Evolutionary conservation across 2,329 filamentous ascomycete genomes (phyloP).

Genomic region (Dendrostoma leiphaemia): DNA sequence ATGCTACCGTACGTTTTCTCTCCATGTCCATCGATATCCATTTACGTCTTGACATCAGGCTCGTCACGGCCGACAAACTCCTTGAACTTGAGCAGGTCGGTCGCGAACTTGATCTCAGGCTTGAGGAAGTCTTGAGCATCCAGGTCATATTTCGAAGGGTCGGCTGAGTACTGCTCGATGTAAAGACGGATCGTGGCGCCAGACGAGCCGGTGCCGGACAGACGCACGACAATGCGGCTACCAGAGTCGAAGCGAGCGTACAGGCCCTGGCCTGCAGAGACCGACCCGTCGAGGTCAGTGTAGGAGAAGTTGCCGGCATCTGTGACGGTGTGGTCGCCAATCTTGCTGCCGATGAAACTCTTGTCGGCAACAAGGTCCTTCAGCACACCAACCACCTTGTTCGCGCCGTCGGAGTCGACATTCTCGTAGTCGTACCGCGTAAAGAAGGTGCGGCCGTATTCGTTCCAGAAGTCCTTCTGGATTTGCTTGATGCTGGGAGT

Average conservation of each 20-base stretch:
- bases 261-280: conserved; percentile 93
- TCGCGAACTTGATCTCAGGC: conserved; percentile 83
- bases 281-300: conserved; percentile 96
- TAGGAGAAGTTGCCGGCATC: conserved; percentile 97
- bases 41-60: conserved; percentile 92
- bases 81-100: conserved; percentile 85
- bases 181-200: conserved; percentile 96
- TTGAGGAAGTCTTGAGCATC: conserved; percentile 94
- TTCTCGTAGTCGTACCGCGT: conserved; percentile 98
- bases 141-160: conserved; percentile 72
- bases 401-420: conserved; percentile 85
- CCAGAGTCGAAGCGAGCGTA: conserved; percentile 93
- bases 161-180: conserved; percentile 90
- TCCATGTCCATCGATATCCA: not conserved
- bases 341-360: conserved; percentile 76
- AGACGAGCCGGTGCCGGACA: conserved; percentile 92
- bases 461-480: conserved; percentile 95
- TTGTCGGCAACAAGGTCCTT: conserved; percentile 72
- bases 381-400: conserved; percentile 83
- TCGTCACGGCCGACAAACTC: conserved; percentile 89
- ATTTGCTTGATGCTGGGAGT: conserved; percentile 94
- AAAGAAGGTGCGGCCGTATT: conserved; percentile 97
- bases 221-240: conserved; percentile 89
- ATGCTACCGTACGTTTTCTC: not conserved
- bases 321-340: conserved; percentile 77